Base-by-base conservation (phyloP, 176 grass and related monocot species). In the Lolium rigidum region DNA sequence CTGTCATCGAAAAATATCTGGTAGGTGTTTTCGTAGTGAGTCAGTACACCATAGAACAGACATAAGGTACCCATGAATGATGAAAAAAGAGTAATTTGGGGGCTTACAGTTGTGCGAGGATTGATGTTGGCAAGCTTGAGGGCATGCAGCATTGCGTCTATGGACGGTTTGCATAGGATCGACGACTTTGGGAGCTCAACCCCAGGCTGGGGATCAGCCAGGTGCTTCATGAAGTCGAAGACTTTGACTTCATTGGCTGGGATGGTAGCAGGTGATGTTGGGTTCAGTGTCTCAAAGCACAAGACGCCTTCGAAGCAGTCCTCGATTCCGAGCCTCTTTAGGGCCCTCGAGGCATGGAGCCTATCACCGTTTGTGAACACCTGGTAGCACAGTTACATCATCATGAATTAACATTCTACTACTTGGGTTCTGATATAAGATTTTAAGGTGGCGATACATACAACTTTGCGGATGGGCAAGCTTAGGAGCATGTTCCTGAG, bases 1-100 rank as follows among this genome's bases (percentile, higher is more conserved):
- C 93, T 98, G 67, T 98, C 95, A 64, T 98, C 91, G 41, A 95
- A 95, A 18, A 98, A 94, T 69, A 95, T 92, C 95, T 98, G 83
- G 67, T 2, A 80, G 49, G 54, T 79, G 85, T 75, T 78, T 73
- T 72, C 17, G 4, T 9, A 39, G 7, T 51, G 31, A 55, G 3
- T 15, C 28, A 46, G 35, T n/a, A 72, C 39, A 57, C 7, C 5
- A 16, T 9, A 1, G 2, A 49, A 52, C 37, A 76, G 31, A 57
- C 13, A 43, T 43, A 0, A 13, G 10, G 26, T 20, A 26, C 10
- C n/a, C 7, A 31, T 37, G 17, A 49, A 74, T 9, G 24, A 41
- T 22, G 41, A 75, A 0, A 50, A 39, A 17, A 9, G 70, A 62
- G n/a, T n/a, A 58, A 48, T 49, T 69, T 17, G 58, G 39, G n/a